Percentiles rank a stretch among this genome's conserved stretches.
Conservation (phyloP, 169 alveolate species). For the Cryptosporidium ryanae region DNA sequence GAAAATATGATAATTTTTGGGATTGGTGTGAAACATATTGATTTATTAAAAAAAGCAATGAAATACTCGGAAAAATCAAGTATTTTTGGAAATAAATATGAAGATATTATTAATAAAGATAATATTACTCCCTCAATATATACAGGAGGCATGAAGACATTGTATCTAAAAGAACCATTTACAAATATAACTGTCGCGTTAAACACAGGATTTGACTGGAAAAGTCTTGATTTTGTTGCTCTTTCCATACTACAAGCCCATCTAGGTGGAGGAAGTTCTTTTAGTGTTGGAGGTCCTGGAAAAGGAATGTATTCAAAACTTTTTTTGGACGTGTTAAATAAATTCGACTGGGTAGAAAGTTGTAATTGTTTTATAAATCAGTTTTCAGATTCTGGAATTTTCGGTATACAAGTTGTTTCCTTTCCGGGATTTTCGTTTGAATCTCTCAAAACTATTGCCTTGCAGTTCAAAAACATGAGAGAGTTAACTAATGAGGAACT, state of each 20-base stretch:
- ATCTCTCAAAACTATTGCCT: slow-evolving; percentile 81
- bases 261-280: slow-evolving; percentile 92
- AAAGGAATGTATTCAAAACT: slow-evolving; percentile 91
- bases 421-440: slow-evolving; percentile 81
- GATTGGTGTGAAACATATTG: slow-evolving; percentile 15
- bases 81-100: not conserved
- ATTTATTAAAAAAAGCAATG: slow-evolving; percentile 8
- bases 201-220: slow-evolving; percentile 40
- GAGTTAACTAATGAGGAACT: slow-evolving; percentile 82
- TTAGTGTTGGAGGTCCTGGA: slow-evolving; percentile 94
- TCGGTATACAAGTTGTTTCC: slow-evolving; percentile 87
- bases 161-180: not conserved
- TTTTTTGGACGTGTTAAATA: slow-evolving; percentile 85
- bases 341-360: slow-evolving; percentile 87
- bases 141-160: slow-evolving; percentile 44
- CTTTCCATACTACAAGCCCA: slow-evolving; percentile 39
- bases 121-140: slow-evolving; percentile 11
- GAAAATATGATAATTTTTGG: slow-evolving; percentile 36
- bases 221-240: slow-evolving; percentile 6
- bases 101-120: not conserved
- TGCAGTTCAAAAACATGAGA: slow-evolving; percentile 82
- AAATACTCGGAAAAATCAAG: slow-evolving; percentile 1
- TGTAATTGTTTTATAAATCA: slow-evolving; percentile 91
- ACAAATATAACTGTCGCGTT: slow-evolving; percentile 28
- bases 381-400: slow-evolving; percentile 89